Conservation (phyloP, 768 basidiomycete species). For the Cyclocybe cylindracea region DNA sequence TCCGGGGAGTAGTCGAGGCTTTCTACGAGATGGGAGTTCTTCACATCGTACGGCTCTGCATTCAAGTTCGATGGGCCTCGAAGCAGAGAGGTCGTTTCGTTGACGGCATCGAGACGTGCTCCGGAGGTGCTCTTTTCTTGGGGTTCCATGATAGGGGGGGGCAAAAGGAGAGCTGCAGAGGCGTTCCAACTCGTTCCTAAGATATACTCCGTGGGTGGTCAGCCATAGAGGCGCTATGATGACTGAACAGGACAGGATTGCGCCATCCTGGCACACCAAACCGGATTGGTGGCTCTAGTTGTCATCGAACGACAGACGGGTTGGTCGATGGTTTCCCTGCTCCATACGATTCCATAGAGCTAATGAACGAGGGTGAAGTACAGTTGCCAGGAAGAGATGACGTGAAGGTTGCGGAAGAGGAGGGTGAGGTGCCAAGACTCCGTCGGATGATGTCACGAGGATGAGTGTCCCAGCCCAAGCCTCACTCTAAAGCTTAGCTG, state of each 20-base stretch:
- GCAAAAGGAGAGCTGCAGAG: background rate
- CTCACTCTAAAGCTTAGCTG: too few species aligned
- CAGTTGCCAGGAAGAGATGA: too few species aligned
- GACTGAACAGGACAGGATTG: constrained; percentile 15
- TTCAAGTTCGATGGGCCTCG: background rate
- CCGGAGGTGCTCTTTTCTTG: constrained; percentile 6
- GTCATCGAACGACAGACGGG: background rate
- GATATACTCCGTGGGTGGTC: background rate
- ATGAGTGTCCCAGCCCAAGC: too few species aligned
- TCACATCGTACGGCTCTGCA: background rate
- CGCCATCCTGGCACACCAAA: constrained; percentile 17
- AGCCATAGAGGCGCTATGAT: constrained; percentile 13
- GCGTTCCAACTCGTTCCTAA: background rate
- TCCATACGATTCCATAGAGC: background rate
- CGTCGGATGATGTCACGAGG: too few species aligned
- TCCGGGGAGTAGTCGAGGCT: constrained; percentile 29
- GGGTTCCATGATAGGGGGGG: background rate
- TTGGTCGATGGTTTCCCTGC: background rate
- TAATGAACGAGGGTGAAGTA: too few species aligned
- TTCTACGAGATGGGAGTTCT: constrained; percentile 27
- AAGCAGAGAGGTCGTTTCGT: constrained; percentile 14
- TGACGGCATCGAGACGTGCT: background rate
- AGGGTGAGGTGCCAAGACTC: too few species aligned
- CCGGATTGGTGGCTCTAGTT: background rate
- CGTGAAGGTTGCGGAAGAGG: too few species aligned